Base-by-base conservation (phyloP, 1,139 yeast genomes). In the Saccharomyces pastorianus region DNA sequence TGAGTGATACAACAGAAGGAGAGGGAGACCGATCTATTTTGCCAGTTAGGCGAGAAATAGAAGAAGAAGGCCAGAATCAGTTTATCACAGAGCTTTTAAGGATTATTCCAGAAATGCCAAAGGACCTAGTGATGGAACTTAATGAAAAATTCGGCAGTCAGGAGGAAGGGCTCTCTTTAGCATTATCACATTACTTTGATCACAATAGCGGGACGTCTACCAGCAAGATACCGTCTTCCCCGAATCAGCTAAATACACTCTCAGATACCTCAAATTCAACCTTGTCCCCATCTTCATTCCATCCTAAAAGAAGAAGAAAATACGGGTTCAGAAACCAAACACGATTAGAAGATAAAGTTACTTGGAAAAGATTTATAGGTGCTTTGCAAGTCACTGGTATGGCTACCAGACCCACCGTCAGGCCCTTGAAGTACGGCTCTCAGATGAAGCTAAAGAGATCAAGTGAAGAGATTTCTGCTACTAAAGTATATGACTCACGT, bases 361-460 rank as follows among this genome's bases (percentile, higher is more conserved):
- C 47, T 20, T 73, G 76, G 76, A 64, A 71, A 51, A 68, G 76
- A 34, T 85, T 76, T 62, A 74, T 89, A 26, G 97, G 97, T 0
- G 77, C 89, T 0, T 63, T 88, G 28, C 84, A 83, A 58, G 81
- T 86, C 0, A 84, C 82, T 53, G 91, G 89, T 1, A 85, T 91
- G 88, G 90, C 95, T 8, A 88, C 96, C 0, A 73, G 96, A 51
- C 88, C 95, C 0, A 85, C 88, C 0, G 62, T 76, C 46, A 73
- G 73, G 48, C 78, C 84, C 0, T 70, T 84, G 6, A 65, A 75
- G 52, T 81, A 78, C 64, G 79, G 80, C 17, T 80, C 85, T 42
- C 68, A 64, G 27, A 66, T 84, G 48, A 66, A 14, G 8, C 6
- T 51, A 8, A 51, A 38, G 25, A 47, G 42, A 41, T 50, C 51